Conservation (phyloP, 306 rosid species). For the Vigna nakashimae region DNA sequence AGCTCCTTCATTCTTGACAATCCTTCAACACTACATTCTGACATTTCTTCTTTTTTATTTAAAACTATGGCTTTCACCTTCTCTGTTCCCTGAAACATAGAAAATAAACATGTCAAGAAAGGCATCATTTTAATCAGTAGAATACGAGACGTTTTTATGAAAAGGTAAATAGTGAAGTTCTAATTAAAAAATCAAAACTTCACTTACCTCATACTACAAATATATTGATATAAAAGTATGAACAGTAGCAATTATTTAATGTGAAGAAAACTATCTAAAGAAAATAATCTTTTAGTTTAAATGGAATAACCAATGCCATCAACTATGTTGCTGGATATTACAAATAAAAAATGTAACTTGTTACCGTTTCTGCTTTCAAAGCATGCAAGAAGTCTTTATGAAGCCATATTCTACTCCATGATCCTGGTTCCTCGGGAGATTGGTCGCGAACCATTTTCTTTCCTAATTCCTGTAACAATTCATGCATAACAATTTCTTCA, state of each 20-base stretch:
- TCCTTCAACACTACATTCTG: not conserved
- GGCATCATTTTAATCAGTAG: too few species aligned
- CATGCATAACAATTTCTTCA: constrained; percentile 42
- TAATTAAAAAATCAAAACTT: too few species aligned
- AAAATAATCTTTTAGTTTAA: too few species aligned
- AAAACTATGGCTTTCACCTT: constrained; percentile 41
- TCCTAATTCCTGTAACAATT: constrained; percentile 36
- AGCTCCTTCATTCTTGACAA: not conserved
- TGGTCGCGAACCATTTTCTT: constrained; percentile 23
- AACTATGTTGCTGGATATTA: too few species aligned
- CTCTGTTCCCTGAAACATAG: constrained; percentile 1
- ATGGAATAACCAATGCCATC: too few species aligned
- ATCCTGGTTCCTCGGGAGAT: constrained; percentile 8
- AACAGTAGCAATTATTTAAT: too few species aligned
- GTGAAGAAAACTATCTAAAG: too few species aligned
- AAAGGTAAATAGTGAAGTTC: too few species aligned
- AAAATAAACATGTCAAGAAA: not conserved
- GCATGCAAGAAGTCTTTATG: constrained; percentile 5
- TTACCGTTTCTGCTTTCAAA: constrained; percentile 14
- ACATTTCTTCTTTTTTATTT: not conserved
- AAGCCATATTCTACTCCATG: constrained; percentile 42
- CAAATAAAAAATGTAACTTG: not conserved
- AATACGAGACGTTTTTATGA: too few species aligned
- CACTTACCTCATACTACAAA: too few species aligned
- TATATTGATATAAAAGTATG: too few species aligned